Base-by-base conservation (phyloP, 306 rosid genomes). In the Dryas drummondii region DNA sequence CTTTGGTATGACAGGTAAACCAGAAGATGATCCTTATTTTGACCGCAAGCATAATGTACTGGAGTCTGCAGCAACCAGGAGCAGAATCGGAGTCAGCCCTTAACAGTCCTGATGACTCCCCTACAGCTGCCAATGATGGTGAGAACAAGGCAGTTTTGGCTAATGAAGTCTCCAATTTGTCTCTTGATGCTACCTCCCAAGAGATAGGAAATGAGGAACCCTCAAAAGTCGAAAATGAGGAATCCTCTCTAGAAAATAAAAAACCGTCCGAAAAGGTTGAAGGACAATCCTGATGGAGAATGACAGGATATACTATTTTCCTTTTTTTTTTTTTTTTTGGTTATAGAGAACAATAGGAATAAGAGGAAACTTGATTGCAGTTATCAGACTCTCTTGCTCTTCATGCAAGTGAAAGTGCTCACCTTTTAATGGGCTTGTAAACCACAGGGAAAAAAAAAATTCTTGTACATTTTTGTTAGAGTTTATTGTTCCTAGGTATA, bases 1-100 rank as follows among this genome's bases (percentile, higher is more conserved):
- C 79, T 56, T 47, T 57, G 53, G 17, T 64, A 17, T 74, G 56
- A 57, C 82, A 94, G 99, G 97, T 92, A 70, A 94, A 92, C 86
- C 97, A 84, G 82, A 94, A 94, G 92, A 94, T 94, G 99, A 90
- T 94, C n/a, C 97, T 94, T 53, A 89, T 76, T 66, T 76, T 94
- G 89, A 81, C 93, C 49, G 99, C 99, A 62, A 90, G 97, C 89
- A 94, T 94, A 77, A 94, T 90, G 99, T 90, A 86, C 83, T 92
- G 99, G 99, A 92, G 99, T 87, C 86, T 94, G 82, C 89, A 86
- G 86, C 80, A 90, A 77, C 88, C 80, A 72, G 88, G 74, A 37
- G 80, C 22, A n/a, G 89, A 82, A 44, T 68, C 71, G 0, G 91
- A 84, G 54, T 55, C 71, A 3, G 56, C 15, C 44, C 37, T 67